Conservation (phyloP, 768 basidiomycete species). For the Agrocybe chaxingu region DNA sequence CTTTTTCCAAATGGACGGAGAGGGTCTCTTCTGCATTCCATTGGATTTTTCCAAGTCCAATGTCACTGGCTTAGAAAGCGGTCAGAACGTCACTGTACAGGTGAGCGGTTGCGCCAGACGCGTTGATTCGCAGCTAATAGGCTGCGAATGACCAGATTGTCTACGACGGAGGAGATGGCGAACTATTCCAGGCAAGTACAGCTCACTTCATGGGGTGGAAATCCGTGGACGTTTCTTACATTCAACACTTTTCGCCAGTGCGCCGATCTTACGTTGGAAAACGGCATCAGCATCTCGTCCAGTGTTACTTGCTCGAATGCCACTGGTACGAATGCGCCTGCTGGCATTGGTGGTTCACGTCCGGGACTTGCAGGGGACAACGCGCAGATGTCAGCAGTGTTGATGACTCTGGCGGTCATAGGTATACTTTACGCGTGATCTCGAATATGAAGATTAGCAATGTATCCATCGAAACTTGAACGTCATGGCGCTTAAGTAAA, state of each 20-base stretch:
- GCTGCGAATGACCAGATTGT: constrained; percentile 31
- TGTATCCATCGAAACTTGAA: no score
- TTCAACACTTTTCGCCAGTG: constrained; percentile 43
- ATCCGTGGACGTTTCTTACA: background rate
- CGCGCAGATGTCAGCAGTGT: no score
- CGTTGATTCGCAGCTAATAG: background rate
- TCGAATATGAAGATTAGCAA: no score
- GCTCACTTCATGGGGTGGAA: background rate
- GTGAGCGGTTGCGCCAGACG: constrained; percentile 14
- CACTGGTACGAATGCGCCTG: constrained; percentile 6
- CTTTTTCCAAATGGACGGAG: constrained; percentile 48
- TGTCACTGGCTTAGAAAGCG: constrained; percentile 49
- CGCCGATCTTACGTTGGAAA: constrained; percentile 72
- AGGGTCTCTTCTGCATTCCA: constrained; percentile 66
- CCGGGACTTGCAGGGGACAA: background rate
- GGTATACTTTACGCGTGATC: no score
- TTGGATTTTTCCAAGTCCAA: constrained; percentile 56
- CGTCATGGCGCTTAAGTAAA: no score
- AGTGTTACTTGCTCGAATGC: constrained; percentile 21
- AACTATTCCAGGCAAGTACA: constrained; percentile 59
- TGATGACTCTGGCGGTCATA: no score
- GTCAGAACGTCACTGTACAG: constrained; percentile 74
- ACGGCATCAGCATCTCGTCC: constrained; percentile 44
- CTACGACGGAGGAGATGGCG: constrained; percentile 69
- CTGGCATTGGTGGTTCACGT: constrained; percentile 2